A percentile compares a stretch with the other conserved stretches of the same genome.
Evolutionary conservation across 345 rosid species (phyloP).

Genomic region (Populus tremula): DNA sequence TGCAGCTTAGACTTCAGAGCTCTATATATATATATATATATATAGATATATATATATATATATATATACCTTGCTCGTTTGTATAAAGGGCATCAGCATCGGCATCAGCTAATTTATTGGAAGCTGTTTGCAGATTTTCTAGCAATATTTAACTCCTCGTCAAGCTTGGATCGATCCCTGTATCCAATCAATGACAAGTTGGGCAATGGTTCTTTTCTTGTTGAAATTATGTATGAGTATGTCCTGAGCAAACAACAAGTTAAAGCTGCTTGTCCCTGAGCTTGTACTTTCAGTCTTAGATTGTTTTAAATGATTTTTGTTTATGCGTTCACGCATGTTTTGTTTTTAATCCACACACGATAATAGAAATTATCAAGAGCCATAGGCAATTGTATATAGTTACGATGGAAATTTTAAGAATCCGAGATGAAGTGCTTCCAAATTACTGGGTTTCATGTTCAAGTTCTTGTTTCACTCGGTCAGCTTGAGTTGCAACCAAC

Average conservation of each 20-base stretch:
- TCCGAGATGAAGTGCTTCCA: too few relatives aligned
- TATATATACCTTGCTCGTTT: not conserved
- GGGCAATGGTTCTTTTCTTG: not conserved
- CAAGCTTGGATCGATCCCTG: not conserved
- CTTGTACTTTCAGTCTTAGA: too few relatives aligned
- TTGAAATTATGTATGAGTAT: not conserved
- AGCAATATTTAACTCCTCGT: not conserved
- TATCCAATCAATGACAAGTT: not conserved
- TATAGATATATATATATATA: too few relatives aligned
- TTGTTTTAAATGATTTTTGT: too few relatives aligned
- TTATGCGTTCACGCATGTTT: not conserved
- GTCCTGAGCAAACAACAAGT: not conserved
- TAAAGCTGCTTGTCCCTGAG: not conserved
- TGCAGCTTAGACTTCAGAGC: not conserved
- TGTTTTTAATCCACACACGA: too few relatives aligned
- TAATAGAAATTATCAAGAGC: too few relatives aligned
- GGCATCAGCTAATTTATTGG: not conserved
- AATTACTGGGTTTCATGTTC: too few relatives aligned
- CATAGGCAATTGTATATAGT: too few relatives aligned
- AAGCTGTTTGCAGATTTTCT: not conserved
- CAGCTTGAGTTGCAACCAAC: too few relatives aligned
- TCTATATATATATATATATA: too few relatives aligned
- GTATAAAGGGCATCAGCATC: not conserved
- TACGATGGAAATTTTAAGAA: too few relatives aligned
- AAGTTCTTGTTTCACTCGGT: too few relatives aligned